These are phyloP conservation scores for Hymenoscyphus fructigenus DNA, from an alignment of 2,329 filamentous ascomycete species.

Conservation along the genomic window DNA sequence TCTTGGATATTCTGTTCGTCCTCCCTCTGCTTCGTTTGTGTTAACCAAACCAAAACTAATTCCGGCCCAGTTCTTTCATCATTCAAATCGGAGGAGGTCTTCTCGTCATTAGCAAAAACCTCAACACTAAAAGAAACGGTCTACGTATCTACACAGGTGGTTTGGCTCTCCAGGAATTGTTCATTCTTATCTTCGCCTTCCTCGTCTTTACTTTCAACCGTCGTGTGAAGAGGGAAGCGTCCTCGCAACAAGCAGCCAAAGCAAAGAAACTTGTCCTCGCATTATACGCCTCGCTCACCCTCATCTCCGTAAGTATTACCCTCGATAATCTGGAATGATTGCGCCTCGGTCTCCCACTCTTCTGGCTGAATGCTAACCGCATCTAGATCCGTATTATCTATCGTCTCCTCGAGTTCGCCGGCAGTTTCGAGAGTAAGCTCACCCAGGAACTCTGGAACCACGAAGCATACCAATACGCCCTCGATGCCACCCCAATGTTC, in stretches of 20 bases:
- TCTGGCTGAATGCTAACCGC: not conserved
- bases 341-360: not conserved
- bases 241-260: not conserved
- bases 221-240: conserved; percentile 2
- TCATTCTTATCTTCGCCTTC: conserved; percentile 16
- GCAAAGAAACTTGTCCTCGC: conserved; percentile 13
- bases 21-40: not conserved
- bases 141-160: conserved; percentile 19
- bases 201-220: conserved; percentile 12
- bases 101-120: conserved; percentile 12
- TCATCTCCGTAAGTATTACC: conserved; percentile 15
- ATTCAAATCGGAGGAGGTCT: conserved; percentile 20
- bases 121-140: conserved; percentile 10
- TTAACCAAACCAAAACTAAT: not conserved
- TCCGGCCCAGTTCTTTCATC: conserved; percentile 29
- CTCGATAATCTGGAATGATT: not conserved
- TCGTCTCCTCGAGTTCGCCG: conserved; percentile 56
- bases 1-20: conserved; percentile 40
- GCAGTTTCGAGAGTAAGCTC: conserved; percentile 39
- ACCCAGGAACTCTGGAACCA: conserved; percentile 50
- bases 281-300: conserved; percentile 7
- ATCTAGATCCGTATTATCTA: conserved; percentile 54
- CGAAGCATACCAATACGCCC: conserved; percentile 51
- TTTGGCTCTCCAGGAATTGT: conserved; percentile 16
- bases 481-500: conserved; percentile 57